A percentile compares a stretch with the other conserved stretches of the same genome.
Conservation (phyloP, 2,329 filamentous ascomycete species). For the Xylaria sp. region DNA sequence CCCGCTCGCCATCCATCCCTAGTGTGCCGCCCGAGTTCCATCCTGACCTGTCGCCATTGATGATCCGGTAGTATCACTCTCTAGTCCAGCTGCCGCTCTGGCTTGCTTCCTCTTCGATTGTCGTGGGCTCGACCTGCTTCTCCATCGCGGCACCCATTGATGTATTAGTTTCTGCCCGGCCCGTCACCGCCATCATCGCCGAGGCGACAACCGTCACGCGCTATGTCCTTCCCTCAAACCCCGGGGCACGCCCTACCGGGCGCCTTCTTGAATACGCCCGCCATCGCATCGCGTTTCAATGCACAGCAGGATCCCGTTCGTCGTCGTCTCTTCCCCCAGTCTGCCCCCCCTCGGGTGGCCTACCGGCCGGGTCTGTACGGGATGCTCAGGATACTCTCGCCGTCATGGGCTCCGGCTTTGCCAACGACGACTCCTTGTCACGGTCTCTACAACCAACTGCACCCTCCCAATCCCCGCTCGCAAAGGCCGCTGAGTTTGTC, state of each 20-base stretch:
- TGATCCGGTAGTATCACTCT: slow-evolving; percentile 38
- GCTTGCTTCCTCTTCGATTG: slow-evolving; percentile 29
- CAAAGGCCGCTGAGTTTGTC: slow-evolving; percentile 82
- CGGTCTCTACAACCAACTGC: slow-evolving; percentile 41
- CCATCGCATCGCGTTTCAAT: slow-evolving; percentile 57
- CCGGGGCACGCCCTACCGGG: slow-evolving; percentile 76
- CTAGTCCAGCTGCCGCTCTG: slow-evolving; percentile 37
- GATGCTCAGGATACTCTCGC: slow-evolving; percentile 22
- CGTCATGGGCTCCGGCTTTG: slow-evolving; percentile 20
- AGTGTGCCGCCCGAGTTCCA: not conserved
- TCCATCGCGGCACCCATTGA: not conserved
- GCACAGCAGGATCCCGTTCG: slow-evolving; percentile 53
- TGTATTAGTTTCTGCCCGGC: slow-evolving; percentile 7
- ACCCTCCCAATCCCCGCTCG: slow-evolving; percentile 58
- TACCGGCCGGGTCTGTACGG: slow-evolving; percentile 26
- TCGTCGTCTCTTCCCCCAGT: slow-evolving; percentile 55
- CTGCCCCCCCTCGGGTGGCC: slow-evolving; percentile 22
- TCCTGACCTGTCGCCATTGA: slow-evolving; percentile 36
- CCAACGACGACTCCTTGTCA: slow-evolving; percentile 34
- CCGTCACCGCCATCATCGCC: not conserved
- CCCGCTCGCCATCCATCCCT: not conserved
- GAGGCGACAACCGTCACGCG: slow-evolving; percentile 13
- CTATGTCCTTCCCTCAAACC: slow-evolving; percentile 63
- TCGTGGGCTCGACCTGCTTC: slow-evolving; percentile 20
- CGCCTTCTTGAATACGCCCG: slow-evolving; percentile 77